phyloP scores from a whole-genome alignment of 345 rosid species.

The Gossypium ekmanianum region DNA sequence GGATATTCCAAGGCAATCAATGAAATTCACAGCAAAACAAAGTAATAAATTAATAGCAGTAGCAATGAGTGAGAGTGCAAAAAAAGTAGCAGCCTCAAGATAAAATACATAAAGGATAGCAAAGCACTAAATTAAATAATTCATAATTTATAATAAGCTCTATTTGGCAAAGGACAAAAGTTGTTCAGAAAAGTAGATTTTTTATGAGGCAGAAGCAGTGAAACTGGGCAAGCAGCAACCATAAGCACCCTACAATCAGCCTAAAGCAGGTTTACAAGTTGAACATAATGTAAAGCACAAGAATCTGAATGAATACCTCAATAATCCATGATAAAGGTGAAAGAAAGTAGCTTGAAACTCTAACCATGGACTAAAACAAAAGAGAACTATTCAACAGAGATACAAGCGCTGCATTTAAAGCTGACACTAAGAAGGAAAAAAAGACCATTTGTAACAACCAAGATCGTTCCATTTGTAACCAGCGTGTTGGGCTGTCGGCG shows the following conservation, averaged over 20 bases:
- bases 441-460: background rate
- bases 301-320: background rate
- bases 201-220: background rate
- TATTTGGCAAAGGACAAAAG: background rate
- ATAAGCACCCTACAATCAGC: background rate
- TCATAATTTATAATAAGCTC: no score
- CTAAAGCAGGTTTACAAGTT: constrained; percentile 1
- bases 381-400: background rate
- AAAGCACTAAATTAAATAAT: no score
- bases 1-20: background rate
- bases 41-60: background rate
- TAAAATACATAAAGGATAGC: background rate
- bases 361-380: background rate
- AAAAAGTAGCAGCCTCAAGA: background rate
- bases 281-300: background rate
- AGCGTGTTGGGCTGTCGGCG: no score
- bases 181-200: background rate
- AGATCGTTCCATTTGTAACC: background rate
- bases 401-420: constrained; percentile 1
- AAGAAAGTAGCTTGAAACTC: background rate
- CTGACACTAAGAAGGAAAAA: background rate
- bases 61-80: background rate
- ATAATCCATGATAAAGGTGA: background rate
- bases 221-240: background rate
- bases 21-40: background rate